Base-by-base conservation (phyloP, 75 land plant species). In the Chamaecyparis obtusa region DNA sequence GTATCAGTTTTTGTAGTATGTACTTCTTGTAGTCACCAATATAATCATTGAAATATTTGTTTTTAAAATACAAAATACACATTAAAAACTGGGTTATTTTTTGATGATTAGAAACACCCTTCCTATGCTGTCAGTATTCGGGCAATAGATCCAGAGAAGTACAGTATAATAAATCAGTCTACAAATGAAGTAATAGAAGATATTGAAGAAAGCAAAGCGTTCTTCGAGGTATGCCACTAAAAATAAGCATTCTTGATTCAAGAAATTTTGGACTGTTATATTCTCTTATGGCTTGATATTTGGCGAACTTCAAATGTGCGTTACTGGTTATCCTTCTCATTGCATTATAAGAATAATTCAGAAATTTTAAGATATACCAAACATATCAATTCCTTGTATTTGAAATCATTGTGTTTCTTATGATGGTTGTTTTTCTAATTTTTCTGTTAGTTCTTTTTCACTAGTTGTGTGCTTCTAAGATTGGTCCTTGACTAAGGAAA, bases 161-260 rank as follows among this genome's bases (percentile, higher is more conserved):
- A 97, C 85, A 89, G 90, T 83, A 94, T 98, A 24, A 89, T 97
- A 76, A 93, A 97, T 88, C 87, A 85, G 79, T 48, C 74, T 49
- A 95, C 89, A 33, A 90, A 93, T 88, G 93, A 94, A 88, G 92
- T 95, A 21, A 92, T 98, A 83, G 99, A 98, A 88, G 99, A 98
- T 86, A 94, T 98, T 85, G 99, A 98, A 89, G 99, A 95, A 91
- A 96, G 93, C 92, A 94, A 89, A 87, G 99, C 99, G 56, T 98
- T 98, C 86, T 98, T 98, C 89, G 95, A 98, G 99, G 99, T 96
- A 83, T 35, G 85, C 10, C 16, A 81, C 43, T 81, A 46, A 44
- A 27, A 27, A 11, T 10, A 46, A 78, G 30, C 48, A 44, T 81
- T 10, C 32, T 81, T 44, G 30, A 46, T 81, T 46, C 49, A 46